Conservation (phyloP, 2,329 filamentous ascomycete species). For the Fusarium chuoi region DNA sequence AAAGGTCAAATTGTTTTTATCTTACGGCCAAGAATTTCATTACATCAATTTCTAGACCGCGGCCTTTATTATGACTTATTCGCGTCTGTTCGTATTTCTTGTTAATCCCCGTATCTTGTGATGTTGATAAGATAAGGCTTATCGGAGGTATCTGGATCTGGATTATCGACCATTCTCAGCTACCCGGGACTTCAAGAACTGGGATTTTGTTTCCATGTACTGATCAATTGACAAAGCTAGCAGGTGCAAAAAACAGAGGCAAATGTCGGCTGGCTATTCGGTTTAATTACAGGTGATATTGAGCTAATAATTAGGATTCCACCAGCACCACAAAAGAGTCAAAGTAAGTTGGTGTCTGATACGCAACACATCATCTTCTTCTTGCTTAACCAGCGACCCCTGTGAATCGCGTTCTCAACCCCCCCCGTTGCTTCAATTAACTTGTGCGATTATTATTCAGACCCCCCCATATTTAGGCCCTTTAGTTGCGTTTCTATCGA, state of each 20-base stretch:
- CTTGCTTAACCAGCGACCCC: too few relatives aligned
- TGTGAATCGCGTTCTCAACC: accelerated
- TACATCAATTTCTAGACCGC: neutral
- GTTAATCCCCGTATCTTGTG: accelerated
- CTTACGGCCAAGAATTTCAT: neutral
- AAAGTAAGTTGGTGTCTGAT: too few relatives aligned
- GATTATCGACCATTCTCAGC: neutral
- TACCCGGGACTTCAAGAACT: neutral
- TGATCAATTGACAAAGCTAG: too few relatives aligned
- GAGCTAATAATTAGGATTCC: too few relatives aligned
- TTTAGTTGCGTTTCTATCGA: too few relatives aligned
- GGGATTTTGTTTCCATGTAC: accelerated
- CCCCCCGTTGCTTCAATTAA: accelerated
- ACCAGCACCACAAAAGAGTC: too few relatives aligned
- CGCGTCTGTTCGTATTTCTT: accelerated
- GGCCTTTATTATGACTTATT: too few relatives aligned
- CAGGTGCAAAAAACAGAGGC: accelerated
- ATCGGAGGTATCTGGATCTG: neutral
- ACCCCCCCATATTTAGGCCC: accelerated
- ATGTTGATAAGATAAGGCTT: neutral
- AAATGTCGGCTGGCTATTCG: accelerated
- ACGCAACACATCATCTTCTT: too few relatives aligned
- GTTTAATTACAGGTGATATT: too few relatives aligned
- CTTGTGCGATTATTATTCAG: neutral
- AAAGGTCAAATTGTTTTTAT: accelerated